Percentiles rank a stretch among this genome's conserved stretches.
Conservation (phyloP, 2,329 filamentous ascomycete genomes). For the Verticillium zaregamsianum region DNA sequence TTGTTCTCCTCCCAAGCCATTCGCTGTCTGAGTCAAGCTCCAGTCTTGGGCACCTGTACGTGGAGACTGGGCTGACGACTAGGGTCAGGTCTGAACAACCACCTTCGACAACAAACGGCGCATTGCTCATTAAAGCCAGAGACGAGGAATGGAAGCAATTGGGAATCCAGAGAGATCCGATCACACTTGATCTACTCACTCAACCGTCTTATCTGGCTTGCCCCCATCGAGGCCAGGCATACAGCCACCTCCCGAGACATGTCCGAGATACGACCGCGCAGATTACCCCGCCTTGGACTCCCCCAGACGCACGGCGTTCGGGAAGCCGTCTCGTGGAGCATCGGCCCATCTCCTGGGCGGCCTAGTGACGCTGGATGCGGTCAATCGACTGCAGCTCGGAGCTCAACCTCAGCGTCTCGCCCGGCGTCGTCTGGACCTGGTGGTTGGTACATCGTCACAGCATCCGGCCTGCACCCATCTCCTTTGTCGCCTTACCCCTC, state of each 20-base stretch:
- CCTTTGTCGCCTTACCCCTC: neutral
- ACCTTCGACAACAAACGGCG: too few species aligned
- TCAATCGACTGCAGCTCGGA: neutral
- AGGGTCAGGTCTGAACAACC: too few species aligned
- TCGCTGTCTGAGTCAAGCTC: too few species aligned
- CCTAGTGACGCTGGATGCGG: neutral
- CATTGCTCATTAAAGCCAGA: too few species aligned
- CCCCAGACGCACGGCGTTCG: neutral
- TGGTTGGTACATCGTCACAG: neutral
- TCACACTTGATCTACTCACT: too few species aligned
- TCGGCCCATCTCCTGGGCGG: neutral
- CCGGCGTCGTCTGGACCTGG: too few species aligned
- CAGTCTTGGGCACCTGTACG: too few species aligned
- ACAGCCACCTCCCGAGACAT: neutral
- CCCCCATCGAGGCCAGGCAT: neutral
- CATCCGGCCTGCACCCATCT: conserved; percentile 2
- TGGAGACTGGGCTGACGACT: too few species aligned
- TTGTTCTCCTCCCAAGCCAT: too few species aligned
- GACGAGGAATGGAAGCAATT: too few species aligned
- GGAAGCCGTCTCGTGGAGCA: neutral
- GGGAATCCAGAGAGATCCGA: too few species aligned
- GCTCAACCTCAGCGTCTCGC: neutral
- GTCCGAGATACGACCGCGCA: neutral
- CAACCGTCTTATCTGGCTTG: too few species aligned
- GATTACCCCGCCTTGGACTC: neutral